Base-by-base conservation (phyloP, 2,329 filamentous ascomycete genomes). In the Penicillium sp. region DNA sequence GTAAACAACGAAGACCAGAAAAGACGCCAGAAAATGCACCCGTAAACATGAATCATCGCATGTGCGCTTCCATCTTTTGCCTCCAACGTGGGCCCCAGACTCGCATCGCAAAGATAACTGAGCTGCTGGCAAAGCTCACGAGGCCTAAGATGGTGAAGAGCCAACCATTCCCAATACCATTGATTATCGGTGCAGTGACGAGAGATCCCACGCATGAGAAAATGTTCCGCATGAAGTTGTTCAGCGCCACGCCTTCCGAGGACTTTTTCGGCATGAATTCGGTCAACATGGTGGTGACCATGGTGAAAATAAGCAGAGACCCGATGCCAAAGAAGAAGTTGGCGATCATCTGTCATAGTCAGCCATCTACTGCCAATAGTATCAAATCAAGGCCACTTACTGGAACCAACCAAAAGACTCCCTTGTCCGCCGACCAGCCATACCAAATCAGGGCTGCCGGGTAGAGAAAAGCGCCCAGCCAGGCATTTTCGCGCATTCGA, bases 161-260 rank as follows among this genome's bases (percentile, higher is more conserved):
- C 82, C 83, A 88, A 1, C 85, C 85, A 45, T 82, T 77, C 2
- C 85, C 83, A 44, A 89, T 82, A 2, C 71, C 81, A 12, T 73
- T 57, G 37, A 90, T 82, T 38, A 86, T 71, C 1, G 85, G 85
- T 44, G 82, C 75, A 0, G 82, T 77, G 12, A 88, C 75, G 20
- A 89, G 62, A 29, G 75, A 75, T 7, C 83, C 85, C 1, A 85
- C 72, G 44, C 82, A 88, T 33, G 76, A 80, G 52, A 88, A 80
- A 26, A 88, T 85, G 51, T 90, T 92, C 32, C 85, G 71, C 35
- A 85, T 71, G 54, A 90, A 85, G 57, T 90, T 90, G 62, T 90
- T 89, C 29, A 89, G 70, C 0, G 85, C 86, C 2, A 90, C 83
- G 1, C 84, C 85, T 8, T 76, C 76, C 3, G 79, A 84, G 33